phyloP scores from a whole-genome alignment of 495 filamentous ascomycete genomes.

The Annulohypoxylon nitens region DNA sequence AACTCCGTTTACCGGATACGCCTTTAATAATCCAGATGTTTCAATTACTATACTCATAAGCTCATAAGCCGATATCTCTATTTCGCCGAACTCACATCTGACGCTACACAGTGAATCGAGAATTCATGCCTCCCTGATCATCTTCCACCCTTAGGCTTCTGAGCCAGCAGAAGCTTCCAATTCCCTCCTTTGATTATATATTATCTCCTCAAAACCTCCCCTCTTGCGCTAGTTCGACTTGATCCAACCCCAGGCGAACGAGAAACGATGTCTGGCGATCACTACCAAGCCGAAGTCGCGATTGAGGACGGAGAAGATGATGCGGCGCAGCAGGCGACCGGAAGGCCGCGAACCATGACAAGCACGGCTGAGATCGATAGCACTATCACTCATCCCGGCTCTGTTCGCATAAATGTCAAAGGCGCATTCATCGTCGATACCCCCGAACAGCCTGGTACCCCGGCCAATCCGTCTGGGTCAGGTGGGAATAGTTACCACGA shows the following conservation, averaged over 20 bases:
- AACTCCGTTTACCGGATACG: not conserved
- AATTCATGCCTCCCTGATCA: slow-evolving; percentile 47
- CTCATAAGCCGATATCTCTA: not conserved
- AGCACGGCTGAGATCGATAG: slow-evolving; percentile 73
- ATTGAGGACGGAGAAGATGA: slow-evolving; percentile 33
- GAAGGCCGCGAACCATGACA: slow-evolving; percentile 54
- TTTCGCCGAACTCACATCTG: slow-evolving; percentile 3
- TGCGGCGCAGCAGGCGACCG: slow-evolving; percentile 16
- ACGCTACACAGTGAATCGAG: slow-evolving; percentile 17
- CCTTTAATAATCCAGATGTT: slow-evolving; percentile 17
- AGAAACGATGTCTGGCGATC: slow-evolving; percentile 34
- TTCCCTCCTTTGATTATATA: slow-evolving; percentile 8
- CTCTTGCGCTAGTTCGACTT: not conserved
- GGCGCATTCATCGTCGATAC: slow-evolving; percentile 95
- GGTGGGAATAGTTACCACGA: slow-evolving; percentile 73
- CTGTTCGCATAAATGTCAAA: slow-evolving; percentile 92
- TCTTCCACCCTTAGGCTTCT: slow-evolving; percentile 32
- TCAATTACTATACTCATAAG: slow-evolving; percentile 18
- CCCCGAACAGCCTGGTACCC: slow-evolving; percentile 63
- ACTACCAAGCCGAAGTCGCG: slow-evolving; percentile 42
- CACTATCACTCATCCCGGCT: slow-evolving; percentile 84
- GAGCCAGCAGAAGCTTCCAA: slow-evolving; percentile 39
- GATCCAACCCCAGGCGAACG: not conserved
- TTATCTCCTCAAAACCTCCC: not conserved
- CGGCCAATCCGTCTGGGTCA: slow-evolving; percentile 59